phyloP scores from a whole-genome alignment of 331 rosid species.

The Malus hybrid region DNA sequence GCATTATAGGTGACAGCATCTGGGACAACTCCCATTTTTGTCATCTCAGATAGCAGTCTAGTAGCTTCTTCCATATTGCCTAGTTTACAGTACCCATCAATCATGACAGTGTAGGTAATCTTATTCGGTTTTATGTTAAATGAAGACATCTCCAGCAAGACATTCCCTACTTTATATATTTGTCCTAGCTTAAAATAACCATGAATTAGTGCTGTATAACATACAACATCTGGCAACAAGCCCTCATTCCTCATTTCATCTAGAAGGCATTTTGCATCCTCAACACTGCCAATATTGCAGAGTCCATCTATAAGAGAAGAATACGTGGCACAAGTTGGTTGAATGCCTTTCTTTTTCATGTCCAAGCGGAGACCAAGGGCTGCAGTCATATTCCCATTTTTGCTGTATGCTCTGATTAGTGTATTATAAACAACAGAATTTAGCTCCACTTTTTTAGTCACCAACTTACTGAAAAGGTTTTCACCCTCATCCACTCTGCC shows the following conservation, averaged over 20 bases:
- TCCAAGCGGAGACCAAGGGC: conserved; percentile 52
- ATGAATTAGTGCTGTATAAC: conserved; percentile 63
- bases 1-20: conserved; percentile 54
- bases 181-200: conserved; percentile 73
- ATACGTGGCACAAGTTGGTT: conserved; percentile 48
- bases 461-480: conserved; percentile 42
- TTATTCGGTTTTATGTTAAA: conserved; percentile 45
- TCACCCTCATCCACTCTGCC: conserved; percentile 50
- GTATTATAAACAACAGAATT: conserved; percentile 56
- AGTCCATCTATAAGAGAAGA: conserved; percentile 75
- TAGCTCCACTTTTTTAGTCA: conserved; percentile 42
- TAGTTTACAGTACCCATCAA: conserved; percentile 58
- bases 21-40: conserved; percentile 52
- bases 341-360: conserved; percentile 54
- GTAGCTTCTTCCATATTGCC: conserved; percentile 59
- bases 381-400: conserved; percentile 32
- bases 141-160: conserved; percentile 49
- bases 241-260: conserved; percentile 59
- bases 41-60: conserved; percentile 51
- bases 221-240: conserved; percentile 51
- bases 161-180: conserved; percentile 42
- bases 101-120: conserved; percentile 63
- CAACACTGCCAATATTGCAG: conserved; percentile 48
- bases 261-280: conserved; percentile 46
- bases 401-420: conserved; percentile 49